Base-by-base conservation (phyloP, 768 basidiomycete genomes). In the Austroboletus eburneus region DNA sequence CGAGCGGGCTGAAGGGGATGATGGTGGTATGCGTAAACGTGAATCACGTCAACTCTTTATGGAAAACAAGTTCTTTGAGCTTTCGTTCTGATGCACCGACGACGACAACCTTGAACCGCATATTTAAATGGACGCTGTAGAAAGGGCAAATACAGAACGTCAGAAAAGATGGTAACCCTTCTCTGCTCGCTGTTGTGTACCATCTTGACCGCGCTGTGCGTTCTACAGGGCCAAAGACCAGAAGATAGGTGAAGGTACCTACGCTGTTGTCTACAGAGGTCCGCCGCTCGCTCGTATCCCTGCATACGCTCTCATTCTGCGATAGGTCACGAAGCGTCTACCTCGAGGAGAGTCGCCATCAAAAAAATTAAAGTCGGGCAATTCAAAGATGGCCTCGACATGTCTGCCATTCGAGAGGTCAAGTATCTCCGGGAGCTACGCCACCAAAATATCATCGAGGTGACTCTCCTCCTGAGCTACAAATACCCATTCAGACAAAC, bases 401-500 rank as follows among this genome's bases (percentile, higher is more conserved):
- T 99, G 93, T 95, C 92, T 51, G 96, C 96, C 47, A 85, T 99
- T 46, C 85, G 96, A 13, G 96, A 99, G 70, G 94, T 99, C 59
- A 97, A 96, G 67, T 97, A 93, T 64, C 73, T 99, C 47, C 83
- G 93, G 30, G 96, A 99, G 66, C 69, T 99, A 34, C 83, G 81
- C 49, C 96, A 99, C 71, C 87, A 87, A 47, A 97, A 98, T 60
- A 79, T 99, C 59, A 97, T 99, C 54, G 89, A 90, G 74, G 95
- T 89, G 49, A 27, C 74, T 61, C 10, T 9, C 20, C 5, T 30
- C 16, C 23, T 22, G 32, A 24, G 1, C 18, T 5, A 32, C 9
- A 1, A 17, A 17, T 39, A 7, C 33, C 25, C 18, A 9, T 2
- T 41, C 9, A 18, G 10, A 34, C 18, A 6, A 8, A 17, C 34